Conservation (phyloP, 495 filamentous ascomycete species). For the Xanthoparmelia taractica region DNA sequence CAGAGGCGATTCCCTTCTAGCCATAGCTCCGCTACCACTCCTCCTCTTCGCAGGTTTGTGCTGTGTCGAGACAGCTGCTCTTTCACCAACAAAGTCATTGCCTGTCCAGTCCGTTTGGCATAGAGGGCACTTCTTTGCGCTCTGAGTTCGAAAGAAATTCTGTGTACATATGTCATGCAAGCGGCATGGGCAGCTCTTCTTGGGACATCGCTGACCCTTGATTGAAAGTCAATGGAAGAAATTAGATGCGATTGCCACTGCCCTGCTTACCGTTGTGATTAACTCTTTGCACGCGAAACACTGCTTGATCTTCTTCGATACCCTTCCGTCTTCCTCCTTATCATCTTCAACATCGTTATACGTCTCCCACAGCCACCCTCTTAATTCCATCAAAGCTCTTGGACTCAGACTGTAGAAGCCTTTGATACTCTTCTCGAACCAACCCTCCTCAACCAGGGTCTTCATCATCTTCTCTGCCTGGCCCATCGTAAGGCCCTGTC, state of each 20-base stretch:
- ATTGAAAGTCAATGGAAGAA: constrained; percentile 1
- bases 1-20: constrained; percentile 21
- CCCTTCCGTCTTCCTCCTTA: constrained; percentile 37
- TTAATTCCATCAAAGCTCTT: constrained; percentile 75
- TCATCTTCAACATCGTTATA: constrained; percentile 69
- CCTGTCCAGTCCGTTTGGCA: constrained; percentile 70
- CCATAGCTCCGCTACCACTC: constrained; percentile 28
- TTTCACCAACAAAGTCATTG: constrained; percentile 71
- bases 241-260: constrained; percentile 11
- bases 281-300: constrained; percentile 89
- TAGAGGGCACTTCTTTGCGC: constrained; percentile 59
- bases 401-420: constrained; percentile 69
- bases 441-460: constrained; percentile 67
- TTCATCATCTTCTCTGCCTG: constrained; percentile 68
- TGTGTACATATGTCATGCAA: constrained; percentile 72
- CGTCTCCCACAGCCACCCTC: constrained; percentile 68
- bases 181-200: constrained; percentile 57
- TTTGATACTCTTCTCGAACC: constrained; percentile 65
- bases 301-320: constrained; percentile 63
- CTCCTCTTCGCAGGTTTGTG: constrained; percentile 27
- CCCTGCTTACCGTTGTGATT: constrained; percentile 58
- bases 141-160: constrained; percentile 61
- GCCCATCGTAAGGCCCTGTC: constrained; percentile 58
- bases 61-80: constrained; percentile 45
- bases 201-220: constrained; percentile 70